Evolutionary conservation across 2,329 filamentous ascomycete species (phyloP), one percentile per base, ranked within the genome.

Genomic region (Tolypocladium cylindrosporum): DNA sequence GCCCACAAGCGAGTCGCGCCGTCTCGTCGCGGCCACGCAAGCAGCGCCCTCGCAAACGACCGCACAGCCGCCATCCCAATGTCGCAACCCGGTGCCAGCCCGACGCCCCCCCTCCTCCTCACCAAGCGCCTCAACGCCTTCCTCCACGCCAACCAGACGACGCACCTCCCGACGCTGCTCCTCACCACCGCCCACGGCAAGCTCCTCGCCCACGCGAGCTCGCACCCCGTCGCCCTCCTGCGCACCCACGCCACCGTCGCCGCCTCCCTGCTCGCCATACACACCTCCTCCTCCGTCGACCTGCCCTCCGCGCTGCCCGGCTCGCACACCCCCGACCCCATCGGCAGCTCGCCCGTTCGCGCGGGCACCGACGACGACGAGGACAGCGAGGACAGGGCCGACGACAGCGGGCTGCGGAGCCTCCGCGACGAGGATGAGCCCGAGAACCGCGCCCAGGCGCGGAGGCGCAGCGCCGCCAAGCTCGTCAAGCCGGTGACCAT

Each of bases 201-300:
- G 69, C 79, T 87, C 41, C 82, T 87, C 62, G 81, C 84, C 58
- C 83, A 85, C 68, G 80, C 83, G 43, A 82, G 81, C 55, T 71
- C 77, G 2, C 75, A 82, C 51, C 74, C 83, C 54, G 81, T 84
- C 63, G 73, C 78, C 60, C 74, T 77, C 24, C 78, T 87, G 43
- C 83, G 84, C 65, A 83, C 81, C 11, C 83, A 86, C 68, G 82
- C 81, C 64, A 86, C 84, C 59, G 81, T 87, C 60, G 84, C 84
- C 48, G 81, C 82, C 59, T 84, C 80, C 7, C 77, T 87, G 24
- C 84, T 83, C 75, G 74, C 77, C 24, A 77, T 85, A 50, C 84
- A 87, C 69, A 75, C 78, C 45, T 72, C 74, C 31, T 73, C 75
- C 14, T 73, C 73, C 36, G 65, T 70, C 54, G 68, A 73, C 56